Evolutionary conservation across 371 early-diverging fungal species (phyloP).

Genomic region (Rhizopus sp.): DNA sequence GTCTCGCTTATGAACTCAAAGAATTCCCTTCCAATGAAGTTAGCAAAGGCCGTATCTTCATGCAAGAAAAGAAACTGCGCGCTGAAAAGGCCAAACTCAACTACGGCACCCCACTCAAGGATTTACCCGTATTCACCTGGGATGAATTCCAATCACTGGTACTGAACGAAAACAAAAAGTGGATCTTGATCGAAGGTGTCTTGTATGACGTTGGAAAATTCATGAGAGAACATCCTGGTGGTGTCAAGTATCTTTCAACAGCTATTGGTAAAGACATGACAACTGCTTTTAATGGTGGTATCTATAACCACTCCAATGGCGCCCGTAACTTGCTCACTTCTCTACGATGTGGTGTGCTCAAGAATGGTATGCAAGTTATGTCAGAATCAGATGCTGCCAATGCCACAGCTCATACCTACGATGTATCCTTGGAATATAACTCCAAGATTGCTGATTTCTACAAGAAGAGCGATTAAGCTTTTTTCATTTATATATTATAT

Average conservation of each 20-base stretch:
- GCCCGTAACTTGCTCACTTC: conserved; percentile 79
- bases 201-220: conserved; percentile 91
- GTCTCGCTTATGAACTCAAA: conserved; percentile 87
- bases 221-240: conserved; percentile 91
- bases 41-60: conserved; percentile 78
- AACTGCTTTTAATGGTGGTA: conserved; percentile 84
- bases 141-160: conserved; percentile 73
- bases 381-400: conserved; percentile 26
- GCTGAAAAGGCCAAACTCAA: conserved; percentile 59
- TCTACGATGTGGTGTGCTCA: conserved; percentile 72
- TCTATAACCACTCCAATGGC: conserved; percentile 85
- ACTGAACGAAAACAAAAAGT: conserved; percentile 63
- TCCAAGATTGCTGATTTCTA: conserved; percentile 26
- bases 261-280: conserved; percentile 87
- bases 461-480: conserved; percentile 12
- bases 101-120: conserved; percentile 74
- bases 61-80: conserved; percentile 81
- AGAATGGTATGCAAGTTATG: conserved; percentile 59
- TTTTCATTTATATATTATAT: neutral
- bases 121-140: conserved; percentile 76
- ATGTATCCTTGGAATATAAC: conserved; percentile 29
- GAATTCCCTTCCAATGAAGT: conserved; percentile 91
- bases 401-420: conserved; percentile 13
- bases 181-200: conserved; percentile 86
- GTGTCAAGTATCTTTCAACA: conserved; percentile 73